Evolutionary conservation across 2,329 filamentous ascomycete genomes (phyloP).

Genomic region (Fusarium tuaranense): DNA sequence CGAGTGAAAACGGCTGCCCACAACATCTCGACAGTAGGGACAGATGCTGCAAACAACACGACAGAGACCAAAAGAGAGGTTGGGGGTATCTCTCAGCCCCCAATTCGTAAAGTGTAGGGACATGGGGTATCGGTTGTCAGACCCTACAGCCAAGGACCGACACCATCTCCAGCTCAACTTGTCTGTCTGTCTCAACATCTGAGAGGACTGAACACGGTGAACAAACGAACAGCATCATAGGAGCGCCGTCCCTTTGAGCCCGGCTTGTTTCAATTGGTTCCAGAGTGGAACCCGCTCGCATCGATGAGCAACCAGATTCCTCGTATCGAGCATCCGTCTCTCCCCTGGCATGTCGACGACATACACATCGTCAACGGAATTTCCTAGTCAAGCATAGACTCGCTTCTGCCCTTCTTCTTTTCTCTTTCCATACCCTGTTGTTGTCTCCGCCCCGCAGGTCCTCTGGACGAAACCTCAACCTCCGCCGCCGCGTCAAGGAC

Average conservation of each 20-base stretch:
- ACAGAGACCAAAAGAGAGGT: constrained; percentile 12
- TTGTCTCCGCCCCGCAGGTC: constrained; percentile 18
- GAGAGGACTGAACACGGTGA: neutral
- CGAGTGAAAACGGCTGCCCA: neutral
- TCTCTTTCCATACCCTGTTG: constrained; percentile 1
- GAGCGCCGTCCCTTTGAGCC: constrained; percentile 29
- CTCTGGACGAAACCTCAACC: constrained; percentile 7
- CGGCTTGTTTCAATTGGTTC: constrained; percentile 34
- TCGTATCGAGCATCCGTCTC: constrained; percentile 13
- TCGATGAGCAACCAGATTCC: constrained; percentile 14
- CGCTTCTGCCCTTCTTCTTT: constrained; percentile 9
- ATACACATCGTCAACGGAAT: constrained; percentile 14
- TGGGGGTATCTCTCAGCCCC: neutral
- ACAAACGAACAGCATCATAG: constrained; percentile 1
- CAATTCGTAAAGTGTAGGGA: neutral
- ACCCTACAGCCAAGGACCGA: neutral
- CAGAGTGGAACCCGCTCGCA: constrained; percentile 24
- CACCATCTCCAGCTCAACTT: constrained; percentile 15
- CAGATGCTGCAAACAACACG: constrained; percentile 1
- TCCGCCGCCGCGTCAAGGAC: constrained; percentile 9
- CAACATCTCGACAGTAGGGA: neutral
- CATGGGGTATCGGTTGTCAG: constrained; percentile 4
- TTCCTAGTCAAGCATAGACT: constrained; percentile 21
- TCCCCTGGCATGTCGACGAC: neutral
- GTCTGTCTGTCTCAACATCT: constrained; percentile 15